These are phyloP conservation scores for Trichophyton schoenleinii DNA, from an alignment of 2,329 filamentous ascomycete species.

Conservation along the genomic window DNA sequence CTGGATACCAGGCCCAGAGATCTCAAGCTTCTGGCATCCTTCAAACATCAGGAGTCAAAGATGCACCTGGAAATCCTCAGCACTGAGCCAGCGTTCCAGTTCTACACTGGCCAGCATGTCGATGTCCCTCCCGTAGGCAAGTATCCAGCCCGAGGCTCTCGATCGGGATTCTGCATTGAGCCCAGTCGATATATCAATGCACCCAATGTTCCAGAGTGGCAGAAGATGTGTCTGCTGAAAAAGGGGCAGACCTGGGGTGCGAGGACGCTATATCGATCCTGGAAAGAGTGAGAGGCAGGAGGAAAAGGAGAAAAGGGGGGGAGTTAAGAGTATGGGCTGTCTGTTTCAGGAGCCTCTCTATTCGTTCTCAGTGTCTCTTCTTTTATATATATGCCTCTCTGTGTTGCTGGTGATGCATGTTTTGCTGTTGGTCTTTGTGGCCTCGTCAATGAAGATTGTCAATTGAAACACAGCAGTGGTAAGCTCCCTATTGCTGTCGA, in stretches of 20 bases:
- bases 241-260: constrained; percentile 74
- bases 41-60: constrained; percentile 59
- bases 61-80: constrained; percentile 77
- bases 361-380: not conserved
- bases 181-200: constrained; percentile 86
- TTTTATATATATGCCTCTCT: not conserved
- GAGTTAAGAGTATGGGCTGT: too few relatives aligned
- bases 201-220: constrained; percentile 69
- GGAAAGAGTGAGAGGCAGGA: constrained; percentile 49
- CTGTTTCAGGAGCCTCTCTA: not conserved
- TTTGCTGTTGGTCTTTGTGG: not conserved
- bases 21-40: constrained; percentile 55
- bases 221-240: constrained; percentile 63
- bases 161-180: constrained; percentile 82
- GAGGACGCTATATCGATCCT: constrained; percentile 71
- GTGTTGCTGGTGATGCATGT: not conserved
- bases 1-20: constrained; percentile 54
- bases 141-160: constrained; percentile 50
- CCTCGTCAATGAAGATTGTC: not conserved
- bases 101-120: constrained; percentile 83
- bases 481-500: not conserved
- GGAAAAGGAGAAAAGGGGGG: not conserved
- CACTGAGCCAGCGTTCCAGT: constrained; percentile 93
- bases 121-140: constrained; percentile 54
- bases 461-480: not conserved